Conservation (phyloP, 2,329 filamentous ascomycete species). For the Colletotrichum gigasporum region DNA sequence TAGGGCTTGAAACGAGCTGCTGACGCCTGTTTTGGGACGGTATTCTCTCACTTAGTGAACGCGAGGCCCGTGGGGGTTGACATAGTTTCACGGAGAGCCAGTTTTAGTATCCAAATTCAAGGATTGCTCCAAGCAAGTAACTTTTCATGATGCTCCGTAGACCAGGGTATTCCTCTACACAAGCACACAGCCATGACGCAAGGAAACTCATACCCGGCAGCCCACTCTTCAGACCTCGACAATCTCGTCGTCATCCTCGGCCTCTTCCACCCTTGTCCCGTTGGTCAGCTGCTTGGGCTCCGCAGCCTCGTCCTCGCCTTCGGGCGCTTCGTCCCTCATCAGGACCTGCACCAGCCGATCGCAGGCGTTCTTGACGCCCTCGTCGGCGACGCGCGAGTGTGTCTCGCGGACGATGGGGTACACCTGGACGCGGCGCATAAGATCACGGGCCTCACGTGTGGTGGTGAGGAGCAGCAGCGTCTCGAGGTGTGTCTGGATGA, state of each 20-base stretch:
- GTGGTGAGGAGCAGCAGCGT: conserved; percentile 86
- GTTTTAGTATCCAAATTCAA: not conserved
- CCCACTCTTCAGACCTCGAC: conserved; percentile 61
- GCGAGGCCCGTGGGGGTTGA: too few species aligned
- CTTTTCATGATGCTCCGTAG: not conserved
- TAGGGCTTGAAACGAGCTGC: not conserved
- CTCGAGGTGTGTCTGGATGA: conserved; percentile 89
- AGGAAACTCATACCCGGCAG: conserved; percentile 5
- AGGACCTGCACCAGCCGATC: conserved; percentile 91
- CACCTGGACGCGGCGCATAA: conserved; percentile 79
- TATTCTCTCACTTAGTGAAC: too few species aligned
- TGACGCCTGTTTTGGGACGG: not conserved
- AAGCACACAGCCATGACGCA: conserved; percentile 22
- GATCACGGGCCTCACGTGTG: conserved; percentile 77
- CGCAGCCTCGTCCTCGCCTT: conserved; percentile 40
- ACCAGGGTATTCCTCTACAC: conserved; percentile 31
- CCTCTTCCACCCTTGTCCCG: conserved; percentile 54
- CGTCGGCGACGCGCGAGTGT: conserved; percentile 80
- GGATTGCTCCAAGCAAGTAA: not conserved
- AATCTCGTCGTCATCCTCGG: conserved; percentile 59
- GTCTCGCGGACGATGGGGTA: conserved; percentile 91
- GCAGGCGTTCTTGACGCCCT: conserved; percentile 83
- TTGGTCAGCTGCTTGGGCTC: conserved; percentile 50
- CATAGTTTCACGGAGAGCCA: too few species aligned
- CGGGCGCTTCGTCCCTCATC: conserved; percentile 79